Evolutionary conservation across 2,329 filamentous ascomycete genomes (phyloP).

Genomic region (Xylariales sp.): DNA sequence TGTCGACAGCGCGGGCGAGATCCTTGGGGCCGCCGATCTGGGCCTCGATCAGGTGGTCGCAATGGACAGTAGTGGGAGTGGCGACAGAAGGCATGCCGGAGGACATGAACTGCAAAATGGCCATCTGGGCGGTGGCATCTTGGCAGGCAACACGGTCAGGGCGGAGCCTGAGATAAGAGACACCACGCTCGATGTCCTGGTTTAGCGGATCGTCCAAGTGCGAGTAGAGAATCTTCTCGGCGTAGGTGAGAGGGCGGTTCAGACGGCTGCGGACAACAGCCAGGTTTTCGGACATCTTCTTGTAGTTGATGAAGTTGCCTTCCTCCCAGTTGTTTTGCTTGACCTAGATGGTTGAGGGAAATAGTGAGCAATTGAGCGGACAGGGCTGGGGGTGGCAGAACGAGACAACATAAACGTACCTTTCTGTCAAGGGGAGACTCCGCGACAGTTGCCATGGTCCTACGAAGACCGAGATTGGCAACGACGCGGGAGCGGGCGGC

Average conservation of each 20-base stretch:
- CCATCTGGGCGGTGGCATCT: slow-evolving; percentile 99
- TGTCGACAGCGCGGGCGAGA: slow-evolving; percentile 81
- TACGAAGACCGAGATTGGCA: slow-evolving; percentile 58
- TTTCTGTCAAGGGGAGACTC: slow-evolving; percentile 88
- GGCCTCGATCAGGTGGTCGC: slow-evolving; percentile 98
- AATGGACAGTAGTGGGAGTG: slow-evolving; percentile 94
- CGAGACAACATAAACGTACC: slow-evolving; percentile 56
- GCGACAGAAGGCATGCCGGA: slow-evolving; percentile 94
- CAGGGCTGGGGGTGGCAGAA: no score
- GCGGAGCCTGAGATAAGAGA: slow-evolving; percentile 92
- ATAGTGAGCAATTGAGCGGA: no score
- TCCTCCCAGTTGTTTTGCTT: slow-evolving; percentile 97
- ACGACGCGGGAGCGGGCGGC: slow-evolving; percentile 52
- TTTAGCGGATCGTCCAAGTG: slow-evolving; percentile 95
- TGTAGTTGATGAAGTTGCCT: slow-evolving; percentile 98
- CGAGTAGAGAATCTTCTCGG: slow-evolving; percentile 99
- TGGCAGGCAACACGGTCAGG: slow-evolving; percentile 98
- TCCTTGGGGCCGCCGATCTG: slow-evolving; percentile 92
- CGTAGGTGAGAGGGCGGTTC: slow-evolving; percentile 89
- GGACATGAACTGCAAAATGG: slow-evolving; percentile 99
- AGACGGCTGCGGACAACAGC: slow-evolving; percentile 82
- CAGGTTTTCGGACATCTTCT: slow-evolving; percentile 99
- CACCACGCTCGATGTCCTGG: slow-evolving; percentile 94
- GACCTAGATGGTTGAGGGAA: slow-evolving; percentile 45
- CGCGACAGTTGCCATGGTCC: slow-evolving; percentile 76